Base-by-base conservation (phyloP, 345 rosid genomes). In the Lumnitzera littorea region DNA sequence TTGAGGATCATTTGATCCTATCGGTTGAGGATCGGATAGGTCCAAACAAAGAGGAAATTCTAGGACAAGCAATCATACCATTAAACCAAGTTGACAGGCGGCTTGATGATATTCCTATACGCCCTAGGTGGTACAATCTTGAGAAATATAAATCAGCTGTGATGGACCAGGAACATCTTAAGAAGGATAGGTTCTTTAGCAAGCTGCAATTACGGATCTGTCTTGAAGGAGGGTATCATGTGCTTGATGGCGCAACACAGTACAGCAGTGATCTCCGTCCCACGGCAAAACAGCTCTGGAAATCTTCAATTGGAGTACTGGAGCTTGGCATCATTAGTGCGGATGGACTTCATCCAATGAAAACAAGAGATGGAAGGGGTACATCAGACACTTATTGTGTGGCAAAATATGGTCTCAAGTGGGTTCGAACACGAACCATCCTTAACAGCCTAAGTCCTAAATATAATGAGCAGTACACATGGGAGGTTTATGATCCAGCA, bases 191-290 rank as follows among this genome's bases (percentile, higher is more conserved):
- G 62, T 88, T 88, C 57, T 74, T 81, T 29, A 84, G 91, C 47
- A 79, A 79, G 65, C 71, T 95, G 60, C 85, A 79, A 50, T 68
- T 81, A 47, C 73, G 81, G 54, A 76, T 88, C 17, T 88, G 85
- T 58, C 83, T 95, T 54, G 97, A 95, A 67, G 97, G 99, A 69
- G 97, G 99, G 17, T 91, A 95, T 63, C 99, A 95, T 58, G 97
- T 95, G 63, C 89, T 91, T 41, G 96, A 91, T 24, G 99, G 88
- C 68, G 84, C 97, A 10, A 81, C 96, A n/a, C 78, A 88, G 55
- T 81, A 91, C 74, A 91, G 97, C 75, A 95, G 95, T 53, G 99
- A 95, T 72, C 95, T 90, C 51, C 76, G 96, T 52, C 96, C 97
- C 24, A 84, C 99, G 24, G 95, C 95, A 17, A 86, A 76, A 79